Base-by-base conservation (phyloP, 1,284 basidiomycete genomes). In the Fomitopsis schrenkii region DNA sequence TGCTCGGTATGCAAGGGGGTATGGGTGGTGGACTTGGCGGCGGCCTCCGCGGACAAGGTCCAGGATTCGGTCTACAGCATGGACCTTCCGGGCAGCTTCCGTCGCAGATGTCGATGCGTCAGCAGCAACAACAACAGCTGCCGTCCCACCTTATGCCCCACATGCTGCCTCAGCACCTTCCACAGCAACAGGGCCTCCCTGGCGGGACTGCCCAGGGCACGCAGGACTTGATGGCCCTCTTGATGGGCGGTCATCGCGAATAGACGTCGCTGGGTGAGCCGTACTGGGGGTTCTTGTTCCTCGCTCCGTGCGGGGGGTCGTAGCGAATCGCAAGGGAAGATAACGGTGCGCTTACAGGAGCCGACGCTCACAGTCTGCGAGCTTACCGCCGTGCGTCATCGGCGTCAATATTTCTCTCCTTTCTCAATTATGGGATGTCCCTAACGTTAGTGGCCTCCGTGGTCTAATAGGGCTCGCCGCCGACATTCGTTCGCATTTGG, bases 211-310 rank as follows among this genome's bases (percentile, higher is more conserved):
- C 77, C 62, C 87, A 85, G 68, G 82, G 84, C 38, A 76, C 84
- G 46, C 86, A 87, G 63, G 90, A 92, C 70, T 74, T 92, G 65
- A 91, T 92, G 85, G 85, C 90, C 46, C 79, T 92, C 63, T 80
- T 92, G 65, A 88, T 92, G 89, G 87, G 87, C 59, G 87, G 86
- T 58, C 74, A 73, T 35, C 79, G 88, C 73, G 88, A 90, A 65
- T 90, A 76, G 82, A 55, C 42, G 55, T 52, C 30, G 40, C 5
- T 10, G 30, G 30, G 30, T 17, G 30, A 10, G 50, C 14, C 22
- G 26, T 19, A 9, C 50, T 26, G 14, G 17, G 12, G 30, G 8
- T 52, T 12, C 26, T 14, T 26, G 10, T 52, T 52, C 33, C 38
- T 40, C 38, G 38, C 35, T 53, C 35, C 38, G 1, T 15, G 38